Conservation (phyloP, 768 basidiomycete genomes). For the Tulasnella sp. region DNA sequence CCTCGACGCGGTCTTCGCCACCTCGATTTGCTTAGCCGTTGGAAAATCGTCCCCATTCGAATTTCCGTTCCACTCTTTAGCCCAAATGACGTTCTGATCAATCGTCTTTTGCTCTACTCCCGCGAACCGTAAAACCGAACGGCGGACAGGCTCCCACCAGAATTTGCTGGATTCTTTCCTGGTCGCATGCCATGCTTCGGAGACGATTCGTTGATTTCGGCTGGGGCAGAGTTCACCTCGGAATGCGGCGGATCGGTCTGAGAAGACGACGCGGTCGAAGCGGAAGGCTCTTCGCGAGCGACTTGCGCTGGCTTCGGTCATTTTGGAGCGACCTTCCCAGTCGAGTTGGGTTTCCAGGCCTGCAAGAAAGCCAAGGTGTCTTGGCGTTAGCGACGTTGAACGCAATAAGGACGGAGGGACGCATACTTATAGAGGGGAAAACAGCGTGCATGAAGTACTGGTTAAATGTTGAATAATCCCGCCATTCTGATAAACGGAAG, state of each 20-base stretch:
- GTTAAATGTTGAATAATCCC: constrained; percentile 73
- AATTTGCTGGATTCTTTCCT: constrained; percentile 27
- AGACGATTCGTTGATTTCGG: not conserved
- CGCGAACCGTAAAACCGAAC: constrained; percentile 49
- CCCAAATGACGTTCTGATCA: constrained; percentile 19
- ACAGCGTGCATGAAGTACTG: constrained; percentile 64
- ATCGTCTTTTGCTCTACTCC: not conserved
- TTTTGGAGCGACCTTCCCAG: constrained; percentile 55
- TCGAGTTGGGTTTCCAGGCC: constrained; percentile 57
- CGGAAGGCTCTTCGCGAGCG: constrained; percentile 40
- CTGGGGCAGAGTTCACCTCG: constrained; percentile 46
- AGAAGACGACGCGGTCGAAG: constrained; percentile 60
- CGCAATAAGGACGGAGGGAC: not conserved
- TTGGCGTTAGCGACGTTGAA: not conserved
- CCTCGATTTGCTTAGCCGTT: not conserved
- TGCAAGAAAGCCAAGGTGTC: constrained; percentile 23
- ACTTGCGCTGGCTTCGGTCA: constrained; percentile 22
- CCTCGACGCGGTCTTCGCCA: constrained; percentile 44
- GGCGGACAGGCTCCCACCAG: constrained; percentile 76
- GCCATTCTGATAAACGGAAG: constrained; percentile 40
- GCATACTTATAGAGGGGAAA: constrained; percentile 40
- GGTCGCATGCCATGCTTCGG: constrained; percentile 35
- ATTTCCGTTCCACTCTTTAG: not conserved
- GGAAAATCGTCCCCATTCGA: not conserved
- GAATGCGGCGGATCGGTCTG: constrained; percentile 71